phyloP scores from a whole-genome alignment of 208 protist genomes.

The Crithidia sp. region DNA sequence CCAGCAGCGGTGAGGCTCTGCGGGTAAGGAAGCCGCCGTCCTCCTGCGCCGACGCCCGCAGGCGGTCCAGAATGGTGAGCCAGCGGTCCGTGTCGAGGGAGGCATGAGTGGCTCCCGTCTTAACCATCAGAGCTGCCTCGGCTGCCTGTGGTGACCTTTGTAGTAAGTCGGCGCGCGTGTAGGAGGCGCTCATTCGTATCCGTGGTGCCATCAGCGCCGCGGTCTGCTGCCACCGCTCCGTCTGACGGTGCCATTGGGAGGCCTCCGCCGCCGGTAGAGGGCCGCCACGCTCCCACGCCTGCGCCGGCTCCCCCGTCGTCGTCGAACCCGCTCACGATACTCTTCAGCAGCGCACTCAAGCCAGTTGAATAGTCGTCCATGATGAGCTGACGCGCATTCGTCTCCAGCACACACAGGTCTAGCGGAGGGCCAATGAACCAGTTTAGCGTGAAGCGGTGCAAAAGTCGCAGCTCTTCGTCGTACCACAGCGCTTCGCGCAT shows the following conservation, averaged over 20 bases:
- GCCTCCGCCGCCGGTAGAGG: neutral
- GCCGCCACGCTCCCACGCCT: constrained; percentile 1
- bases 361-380: constrained; percentile 4
- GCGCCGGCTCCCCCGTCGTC: neutral
- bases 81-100: neutral
- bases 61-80: constrained; percentile 2
- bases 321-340: neutral
- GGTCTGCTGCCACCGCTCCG: constrained; percentile 10
- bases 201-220: neutral
- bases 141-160: neutral
- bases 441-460: constrained; percentile 21
- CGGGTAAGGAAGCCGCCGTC: constrained; percentile 3
- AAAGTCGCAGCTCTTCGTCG: constrained; percentile 15
- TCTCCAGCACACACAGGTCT: constrained; percentile 28
- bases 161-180: neutral
- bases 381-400: constrained; percentile 18
- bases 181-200: constrained; percentile 14
- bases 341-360: neutral
- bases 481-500: constrained; percentile 13
- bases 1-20: constrained; percentile 9
- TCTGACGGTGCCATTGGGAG: neutral
- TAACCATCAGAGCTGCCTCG: neutral
- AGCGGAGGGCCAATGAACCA: constrained; percentile 12
- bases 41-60: neutral
- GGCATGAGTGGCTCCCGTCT: too few relatives aligned